Evolutionary conservation across 441 rosid species (phyloP), one percentile per base, ranked within the genome.

Genomic region (Gossypium schwendimanii): DNA sequence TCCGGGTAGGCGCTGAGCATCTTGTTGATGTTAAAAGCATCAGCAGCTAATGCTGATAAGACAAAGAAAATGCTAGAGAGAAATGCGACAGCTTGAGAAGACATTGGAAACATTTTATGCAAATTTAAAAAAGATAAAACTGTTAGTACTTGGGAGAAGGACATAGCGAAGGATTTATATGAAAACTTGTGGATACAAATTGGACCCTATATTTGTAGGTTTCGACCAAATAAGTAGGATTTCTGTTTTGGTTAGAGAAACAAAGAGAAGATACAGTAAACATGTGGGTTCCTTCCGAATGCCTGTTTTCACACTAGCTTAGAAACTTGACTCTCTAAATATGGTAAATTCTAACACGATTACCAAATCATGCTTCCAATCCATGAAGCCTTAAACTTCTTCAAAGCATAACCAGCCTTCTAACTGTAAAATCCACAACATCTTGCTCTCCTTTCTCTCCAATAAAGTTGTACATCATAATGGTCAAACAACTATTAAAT

Each of bases 11-110:
- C 11, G 69, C 63, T 23, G 36, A 82, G 76, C 63, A 82, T 55
- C 12, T 20, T 9, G 52, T 76, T 77, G 74, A 82, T 80, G 76
- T 82, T 73, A 44, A 77, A 33, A 15, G 85, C 78, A 2, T 31
- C 24, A 3, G 78, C 31, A 14, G 75, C 39, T 15, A 83, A 53
- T 60, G 75, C 39, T 11, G 84, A 53, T 60, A 41, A 47, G 31
- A 41, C 47, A 23, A 69, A 39, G 61, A 28, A 18, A 23, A 45
- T 4, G 28, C 50, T 8, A 73, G 72, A 52, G 20, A 47, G 28
- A 5, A 63, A 45, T 62, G 58, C 50, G 41, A 21, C 58, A 21
- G n/a, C 5, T 0, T 71, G 50, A 26, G 53, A 54, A 12, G 61
- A 64, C 18, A 12, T 44, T 69, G 28, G 26, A 72, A 63, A 67